Percentiles rank a stretch among this genome's conserved stretches.
These are phyloP conservation scores for Trametes maxima DNA, from an alignment of 768 basidiomycete species.

Conservation along the genomic window DNA sequence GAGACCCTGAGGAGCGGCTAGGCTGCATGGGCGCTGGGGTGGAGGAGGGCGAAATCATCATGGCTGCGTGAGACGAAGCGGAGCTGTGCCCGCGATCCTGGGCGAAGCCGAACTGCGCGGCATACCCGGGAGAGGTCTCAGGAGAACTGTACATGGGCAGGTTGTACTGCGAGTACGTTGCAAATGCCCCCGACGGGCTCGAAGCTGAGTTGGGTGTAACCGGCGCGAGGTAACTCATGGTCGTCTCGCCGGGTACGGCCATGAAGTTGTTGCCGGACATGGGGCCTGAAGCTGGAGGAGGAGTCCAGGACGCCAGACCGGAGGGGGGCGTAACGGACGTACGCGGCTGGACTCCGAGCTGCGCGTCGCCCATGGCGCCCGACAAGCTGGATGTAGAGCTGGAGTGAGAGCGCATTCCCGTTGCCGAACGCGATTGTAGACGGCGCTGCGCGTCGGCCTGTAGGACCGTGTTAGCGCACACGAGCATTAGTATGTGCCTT, in stretches of 20 bases:
- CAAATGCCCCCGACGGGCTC: constrained; percentile 23
- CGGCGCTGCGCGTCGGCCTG: constrained; percentile 17
- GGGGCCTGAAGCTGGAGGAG: constrained; percentile 24
- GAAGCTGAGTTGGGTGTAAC: constrained; percentile 15
- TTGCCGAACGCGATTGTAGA: constrained; percentile 15
- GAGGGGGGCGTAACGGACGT: constrained; percentile 32
- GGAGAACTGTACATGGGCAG: constrained; percentile 14
- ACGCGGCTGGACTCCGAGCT: constrained; percentile 34
- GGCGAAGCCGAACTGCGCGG: constrained; percentile 24
- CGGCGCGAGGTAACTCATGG: constrained; percentile 23
- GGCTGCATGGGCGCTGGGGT: constrained; percentile 25
- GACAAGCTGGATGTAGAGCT: constrained; percentile 50
- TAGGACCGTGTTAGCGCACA: not conserved
- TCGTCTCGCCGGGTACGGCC: constrained; percentile 18
- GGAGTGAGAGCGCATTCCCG: constrained; percentile 20
- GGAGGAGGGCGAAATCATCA: constrained; percentile 30
- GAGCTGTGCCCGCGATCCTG: constrained; percentile 19
- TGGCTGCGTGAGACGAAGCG: constrained; percentile 28
- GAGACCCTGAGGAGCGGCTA: constrained; percentile 27
- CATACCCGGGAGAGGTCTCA: constrained; percentile 22
- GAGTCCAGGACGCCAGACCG: constrained; percentile 30
- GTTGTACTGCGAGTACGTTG: constrained; percentile 9
- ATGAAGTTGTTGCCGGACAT: constrained; percentile 7
- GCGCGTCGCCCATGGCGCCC: constrained; percentile 63
- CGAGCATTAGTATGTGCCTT: not conserved